These are phyloP conservation scores for Monosporascus sp. DNA, from an alignment of 2,329 filamentous ascomycete genomes.

Conservation along the genomic window DNA sequence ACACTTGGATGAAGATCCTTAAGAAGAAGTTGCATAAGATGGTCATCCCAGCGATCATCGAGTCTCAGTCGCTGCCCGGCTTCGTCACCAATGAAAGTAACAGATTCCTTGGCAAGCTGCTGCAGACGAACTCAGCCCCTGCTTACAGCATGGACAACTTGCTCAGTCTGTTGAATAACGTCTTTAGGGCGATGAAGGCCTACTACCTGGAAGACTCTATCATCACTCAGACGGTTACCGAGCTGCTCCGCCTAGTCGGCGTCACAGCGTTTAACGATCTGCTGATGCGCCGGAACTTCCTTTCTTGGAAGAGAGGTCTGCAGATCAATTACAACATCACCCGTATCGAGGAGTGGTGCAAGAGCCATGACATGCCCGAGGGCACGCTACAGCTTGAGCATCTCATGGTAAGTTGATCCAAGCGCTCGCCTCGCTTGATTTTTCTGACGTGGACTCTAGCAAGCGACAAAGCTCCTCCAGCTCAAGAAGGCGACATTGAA, in stretches of 20 bases:
- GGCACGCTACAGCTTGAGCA: constrained; percentile 96
- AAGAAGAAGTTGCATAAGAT: constrained; percentile 99
- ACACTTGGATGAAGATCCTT: constrained; percentile 99
- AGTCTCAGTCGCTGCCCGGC: constrained; percentile 94
- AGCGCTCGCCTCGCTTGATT: neutral
- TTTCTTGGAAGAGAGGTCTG: constrained; percentile 97
- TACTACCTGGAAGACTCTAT: constrained; percentile 97
- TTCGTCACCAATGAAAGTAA: constrained; percentile 99
- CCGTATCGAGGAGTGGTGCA: constrained; percentile 98
- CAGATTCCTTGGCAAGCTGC: constrained; percentile 93
- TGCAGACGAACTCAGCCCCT: constrained; percentile 82
- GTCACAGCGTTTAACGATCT: constrained; percentile 98
- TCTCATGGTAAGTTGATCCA: constrained; percentile 67
- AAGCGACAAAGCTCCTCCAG: constrained; percentile 97
- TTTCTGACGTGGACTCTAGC: constrained; percentile 44
- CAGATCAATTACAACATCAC: constrained; percentile 99
- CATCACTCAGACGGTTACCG: constrained; percentile 91
- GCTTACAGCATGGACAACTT: constrained; percentile 99
- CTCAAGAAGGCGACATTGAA: constrained; percentile 98
- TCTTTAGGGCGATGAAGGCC: constrained; percentile 97
- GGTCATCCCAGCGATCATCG: constrained; percentile 98
- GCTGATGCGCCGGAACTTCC: constrained; percentile 95
- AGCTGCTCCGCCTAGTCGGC: constrained; percentile 86
- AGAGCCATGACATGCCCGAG: constrained; percentile 99
- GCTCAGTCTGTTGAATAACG: constrained; percentile 89